A percentile compares a stretch with the other conserved stretches of the same genome.
phyloP scores from a whole-genome alignment of 305 asterid species.

The Solanum aculeatissimum region DNA sequence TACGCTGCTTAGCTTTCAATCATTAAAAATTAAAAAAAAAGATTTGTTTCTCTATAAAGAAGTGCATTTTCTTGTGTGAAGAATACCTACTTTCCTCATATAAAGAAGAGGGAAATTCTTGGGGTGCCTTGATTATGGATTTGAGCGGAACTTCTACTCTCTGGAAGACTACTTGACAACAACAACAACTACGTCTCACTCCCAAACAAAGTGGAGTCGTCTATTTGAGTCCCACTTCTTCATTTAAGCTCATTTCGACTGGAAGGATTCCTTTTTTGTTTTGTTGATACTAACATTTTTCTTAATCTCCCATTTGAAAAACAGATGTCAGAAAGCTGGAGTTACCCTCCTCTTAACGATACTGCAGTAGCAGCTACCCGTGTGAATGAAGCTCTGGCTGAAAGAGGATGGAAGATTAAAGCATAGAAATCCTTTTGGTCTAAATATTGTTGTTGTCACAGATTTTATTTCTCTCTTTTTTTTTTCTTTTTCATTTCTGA shows the following conservation, averaged over 20 bases:
- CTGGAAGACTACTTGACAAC: neutral
- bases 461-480: neutral
- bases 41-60: neutral
- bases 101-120: neutral
- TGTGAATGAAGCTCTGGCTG: conserved; percentile 74
- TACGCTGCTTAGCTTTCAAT: neutral
- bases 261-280: neutral
- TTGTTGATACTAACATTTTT: neutral
- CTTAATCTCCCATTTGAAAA: neutral
- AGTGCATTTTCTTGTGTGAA: neutral
- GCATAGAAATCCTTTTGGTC: neutral
- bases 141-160: neutral
- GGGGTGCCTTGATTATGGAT: neutral
- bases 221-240: neutral
- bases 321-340: conserved; percentile 94
- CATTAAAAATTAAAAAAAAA: neutral
- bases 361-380: conserved; percentile 71
- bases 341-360: conserved; percentile 90
- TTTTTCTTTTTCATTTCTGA: neutral
- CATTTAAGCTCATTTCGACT: neutral
- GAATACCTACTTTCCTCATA: neutral
- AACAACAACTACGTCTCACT: neutral
- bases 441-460: neutral
- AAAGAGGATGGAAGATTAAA: conserved; percentile 81
- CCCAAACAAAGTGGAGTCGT: neutral